Percentiles rank a stretch among this genome's conserved stretches.
phyloP scores from a whole-genome alignment of 2,329 filamentous ascomycete genomes.

The Alternaria longipes region DNA sequence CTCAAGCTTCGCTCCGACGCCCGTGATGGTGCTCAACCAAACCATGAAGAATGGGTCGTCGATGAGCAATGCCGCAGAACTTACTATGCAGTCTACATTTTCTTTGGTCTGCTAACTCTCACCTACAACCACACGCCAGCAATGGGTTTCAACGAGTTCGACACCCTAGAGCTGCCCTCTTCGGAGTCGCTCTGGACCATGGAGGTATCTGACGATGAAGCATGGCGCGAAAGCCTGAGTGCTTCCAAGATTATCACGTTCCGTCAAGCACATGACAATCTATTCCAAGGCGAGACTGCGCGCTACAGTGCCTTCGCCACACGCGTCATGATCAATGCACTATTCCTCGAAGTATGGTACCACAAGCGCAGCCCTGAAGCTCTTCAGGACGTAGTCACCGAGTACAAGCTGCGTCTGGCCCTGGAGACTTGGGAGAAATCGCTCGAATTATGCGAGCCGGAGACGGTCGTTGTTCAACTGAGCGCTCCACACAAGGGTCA shows the following conservation, averaged over 20 bases:
- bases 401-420: slow-evolving; percentile 95
- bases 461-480: slow-evolving; percentile 85
- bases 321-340: slow-evolving; percentile 97
- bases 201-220: slow-evolving; percentile 76
- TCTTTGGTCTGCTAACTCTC: slow-evolving; percentile 93
- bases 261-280: slow-evolving; percentile 90
- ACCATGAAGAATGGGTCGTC: slow-evolving; percentile 90
- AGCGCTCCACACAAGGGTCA: slow-evolving; percentile 96
- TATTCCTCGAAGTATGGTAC: slow-evolving; percentile 99
- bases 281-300: slow-evolving; percentile 91
- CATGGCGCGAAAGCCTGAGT: slow-evolving; percentile 83
- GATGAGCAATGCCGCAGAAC: slow-evolving; percentile 96
- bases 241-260: slow-evolving; percentile 81
- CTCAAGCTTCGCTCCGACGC: slow-evolving; percentile 91
- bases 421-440: slow-evolving; percentile 99
- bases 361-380: slow-evolving; percentile 98
- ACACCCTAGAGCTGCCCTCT: slow-evolving; percentile 89
- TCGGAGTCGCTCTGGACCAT: slow-evolving; percentile 96
- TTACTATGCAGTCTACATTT: slow-evolving; percentile 98
- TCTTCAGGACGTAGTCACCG: slow-evolving; percentile 94
- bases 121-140: slow-evolving; percentile 98
- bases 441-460: slow-evolving; percentile 89
- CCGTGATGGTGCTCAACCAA: slow-evolving; percentile 77
- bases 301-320: slow-evolving; percentile 97
- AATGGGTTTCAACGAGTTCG: slow-evolving; percentile 98